Evolutionary conservation across 768 basidiomycete genomes (phyloP).

Genomic region (Psilocybe subaeruginosa): DNA sequence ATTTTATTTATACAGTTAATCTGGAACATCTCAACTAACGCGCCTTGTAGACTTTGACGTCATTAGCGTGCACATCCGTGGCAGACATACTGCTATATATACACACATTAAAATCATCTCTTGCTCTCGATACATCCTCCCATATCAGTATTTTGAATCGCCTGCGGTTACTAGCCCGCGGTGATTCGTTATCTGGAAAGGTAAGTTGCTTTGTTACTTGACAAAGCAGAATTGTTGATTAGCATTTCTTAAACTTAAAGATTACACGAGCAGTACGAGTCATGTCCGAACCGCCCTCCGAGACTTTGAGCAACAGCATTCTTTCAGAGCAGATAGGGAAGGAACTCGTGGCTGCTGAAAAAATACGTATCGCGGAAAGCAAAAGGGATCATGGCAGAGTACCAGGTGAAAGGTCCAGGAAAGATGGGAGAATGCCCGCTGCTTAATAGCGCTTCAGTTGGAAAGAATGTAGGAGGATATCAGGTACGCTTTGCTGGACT

Average conservation of each 20-base stretch:
- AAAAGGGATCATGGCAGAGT: constrained; percentile 33
- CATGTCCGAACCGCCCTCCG: constrained; percentile 54
- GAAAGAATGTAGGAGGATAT: neutral
- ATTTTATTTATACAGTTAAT: neutral
- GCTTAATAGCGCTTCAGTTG: neutral
- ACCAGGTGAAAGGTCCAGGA: constrained; percentile 18
- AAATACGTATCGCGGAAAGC: constrained; percentile 56
- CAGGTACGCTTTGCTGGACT: neutral
- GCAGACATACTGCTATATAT: constrained; percentile 70
- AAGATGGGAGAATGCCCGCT: constrained; percentile 17
- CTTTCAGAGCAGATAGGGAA: constrained; percentile 61
- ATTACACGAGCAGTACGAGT: constrained; percentile 54
- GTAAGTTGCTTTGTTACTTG: constrained; percentile 31
- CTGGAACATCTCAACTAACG: neutral
- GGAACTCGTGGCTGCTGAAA: constrained; percentile 72
- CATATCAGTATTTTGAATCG: constrained; percentile 54
- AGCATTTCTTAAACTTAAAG: constrained; percentile 37
- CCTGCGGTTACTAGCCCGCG: constrained; percentile 45
- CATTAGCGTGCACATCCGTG: constrained; percentile 60
- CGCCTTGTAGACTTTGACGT: constrained; percentile 49
- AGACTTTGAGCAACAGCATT: constrained; percentile 40
- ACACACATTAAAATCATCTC: constrained; percentile 52
- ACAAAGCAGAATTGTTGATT: neutral
- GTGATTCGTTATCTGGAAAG: constrained; percentile 55
- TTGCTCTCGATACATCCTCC: constrained; percentile 55